Base-by-base conservation (phyloP, 169 alveolate genomes). In the Ichthyophthirius multifiliis region DNA sequence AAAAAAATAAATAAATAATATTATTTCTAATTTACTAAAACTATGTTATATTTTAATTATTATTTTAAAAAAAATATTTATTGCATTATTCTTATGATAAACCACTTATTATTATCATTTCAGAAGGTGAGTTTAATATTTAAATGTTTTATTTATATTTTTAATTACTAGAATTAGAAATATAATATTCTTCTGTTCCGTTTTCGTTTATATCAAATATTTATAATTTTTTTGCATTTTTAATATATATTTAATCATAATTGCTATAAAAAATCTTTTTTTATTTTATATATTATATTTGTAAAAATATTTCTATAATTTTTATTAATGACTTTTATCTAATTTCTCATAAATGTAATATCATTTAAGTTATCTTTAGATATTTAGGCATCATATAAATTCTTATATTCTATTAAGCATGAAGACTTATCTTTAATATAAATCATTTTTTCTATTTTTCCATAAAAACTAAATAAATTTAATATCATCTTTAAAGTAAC, bases 301-400 rank as follows among this genome's bases (percentile, higher is more conserved):
- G 63, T 4, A 3, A 2, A 27, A 12, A 4, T 10, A 20, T 55
- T 55, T 20, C 4, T 9, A 13, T 1, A 18, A 18, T 23, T 27
- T 10, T 6, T 55, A 4, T 27, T 15, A 10, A 10, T 55, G 48
- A 76, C 83, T 43, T 78, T 78, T n/a, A 78, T 78, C 43, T 63
- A 27, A 44, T 78, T 37, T 27, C 76, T 78, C 63, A 43, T 47
- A 45, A 65, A 78, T 31, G 39, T 43, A 32, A 65, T 63, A 35
- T 65, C 85, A 78, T 78, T 78, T 16, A 78, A n/a, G 16, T 73
- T 20, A 9, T 78, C 85, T 65, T 78, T 78, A 2, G 85, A 77
- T n/a, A 71, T 71, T 7, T 37, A 47, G 12, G 85, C 85, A 44
- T 71, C 43, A 10, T 78, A 77, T 43, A 63, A 18, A 4, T 10